phyloP scores from a whole-genome alignment of 2,329 filamentous ascomycete species.

The Cytospora piceae region DNA sequence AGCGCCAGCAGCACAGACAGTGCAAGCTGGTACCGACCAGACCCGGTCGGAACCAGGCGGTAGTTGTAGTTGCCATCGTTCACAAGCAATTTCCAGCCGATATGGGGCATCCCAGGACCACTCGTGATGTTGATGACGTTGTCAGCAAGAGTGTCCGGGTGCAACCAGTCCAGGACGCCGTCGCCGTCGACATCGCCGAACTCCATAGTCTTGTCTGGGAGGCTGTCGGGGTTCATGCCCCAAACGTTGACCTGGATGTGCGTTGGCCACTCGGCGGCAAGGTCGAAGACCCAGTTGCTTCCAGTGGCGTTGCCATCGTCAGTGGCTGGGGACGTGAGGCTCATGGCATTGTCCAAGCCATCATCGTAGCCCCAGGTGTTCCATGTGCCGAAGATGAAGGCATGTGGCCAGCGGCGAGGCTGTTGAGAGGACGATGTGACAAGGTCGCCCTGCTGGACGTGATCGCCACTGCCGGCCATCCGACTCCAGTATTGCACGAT shows the following conservation, averaged over 20 bases:
- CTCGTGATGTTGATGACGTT: slow-evolving; percentile 61
- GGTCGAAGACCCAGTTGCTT: slow-evolving; percentile 60
- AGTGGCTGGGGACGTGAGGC: slow-evolving; percentile 38
- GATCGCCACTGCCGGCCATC: slow-evolving; percentile 60
- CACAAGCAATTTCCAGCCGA: slow-evolving; percentile 58
- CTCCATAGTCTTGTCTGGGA: slow-evolving; percentile 62
- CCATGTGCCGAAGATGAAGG: slow-evolving; percentile 65
- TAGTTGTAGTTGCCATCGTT: slow-evolving; percentile 60
- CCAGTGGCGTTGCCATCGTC: slow-evolving; percentile 39
- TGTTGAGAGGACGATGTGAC: slow-evolving; percentile 29
- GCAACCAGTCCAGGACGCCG: slow-evolving; percentile 62
- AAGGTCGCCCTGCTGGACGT: slow-evolving; percentile 63
- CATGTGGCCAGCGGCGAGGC: slow-evolving; percentile 61
- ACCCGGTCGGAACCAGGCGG: slow-evolving; percentile 57
- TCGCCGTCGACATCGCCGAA: slow-evolving; percentile 66
- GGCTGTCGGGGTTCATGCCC: slow-evolving; percentile 67
- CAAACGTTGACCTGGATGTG: slow-evolving; percentile 66
- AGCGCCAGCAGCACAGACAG: slow-evolving; percentile 57
- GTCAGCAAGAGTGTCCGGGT: slow-evolving; percentile 57
- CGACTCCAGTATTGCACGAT: slow-evolving; percentile 66
- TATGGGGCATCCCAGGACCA: slow-evolving; percentile 54
- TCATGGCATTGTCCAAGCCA: slow-evolving; percentile 58
- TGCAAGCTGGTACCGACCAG: slow-evolving; percentile 53
- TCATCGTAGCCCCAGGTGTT: slow-evolving; percentile 68
- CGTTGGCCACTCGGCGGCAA: slow-evolving; percentile 67